These are phyloP conservation scores for Plectosphaerella sp. DNA, from an alignment of 2,329 filamentous ascomycete species.

Conservation along the genomic window DNA sequence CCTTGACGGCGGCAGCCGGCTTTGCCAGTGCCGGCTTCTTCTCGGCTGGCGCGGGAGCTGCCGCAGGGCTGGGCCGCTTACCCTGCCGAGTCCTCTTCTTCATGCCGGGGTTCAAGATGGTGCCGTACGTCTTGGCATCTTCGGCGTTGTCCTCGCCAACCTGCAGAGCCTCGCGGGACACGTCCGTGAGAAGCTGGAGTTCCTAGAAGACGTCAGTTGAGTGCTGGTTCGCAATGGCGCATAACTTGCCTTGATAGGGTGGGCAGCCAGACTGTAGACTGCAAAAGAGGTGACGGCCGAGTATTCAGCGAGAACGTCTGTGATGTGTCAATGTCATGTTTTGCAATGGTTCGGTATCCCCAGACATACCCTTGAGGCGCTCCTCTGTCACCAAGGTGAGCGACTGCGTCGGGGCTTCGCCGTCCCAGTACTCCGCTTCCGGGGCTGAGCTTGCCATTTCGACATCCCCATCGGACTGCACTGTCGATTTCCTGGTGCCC, in stretches of 20 bases:
- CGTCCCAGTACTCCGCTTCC: constrained; percentile 43
- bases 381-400: constrained; percentile 70
- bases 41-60: constrained; percentile 23
- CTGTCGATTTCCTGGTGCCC: constrained; percentile 53
- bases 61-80: constrained; percentile 16
- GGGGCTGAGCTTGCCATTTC: constrained; percentile 66
- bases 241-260: constrained; percentile 55
- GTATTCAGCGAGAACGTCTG: constrained; percentile 65
- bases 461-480: constrained; percentile 56
- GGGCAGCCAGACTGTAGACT: constrained; percentile 77
- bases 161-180: constrained; percentile 57
- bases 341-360: not conserved
- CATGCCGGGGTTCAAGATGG: constrained; percentile 70
- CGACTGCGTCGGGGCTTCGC: constrained; percentile 49
- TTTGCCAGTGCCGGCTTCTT: constrained; percentile 22
- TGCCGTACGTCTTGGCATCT: constrained; percentile 60
- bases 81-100: constrained; percentile 41
- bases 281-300: constrained; percentile 74
- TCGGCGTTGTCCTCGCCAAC: constrained; percentile 56
- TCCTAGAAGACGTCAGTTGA: constrained; percentile 31
- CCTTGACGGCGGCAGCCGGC: constrained; percentile 21
- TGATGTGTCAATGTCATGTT: not conserved
- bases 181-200: constrained; percentile 66
- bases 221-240: not conserved
- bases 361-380: constrained; percentile 56